Base-by-base conservation (phyloP, 257 asterid genomes). In the Nyctanthes arbortristis region DNA sequence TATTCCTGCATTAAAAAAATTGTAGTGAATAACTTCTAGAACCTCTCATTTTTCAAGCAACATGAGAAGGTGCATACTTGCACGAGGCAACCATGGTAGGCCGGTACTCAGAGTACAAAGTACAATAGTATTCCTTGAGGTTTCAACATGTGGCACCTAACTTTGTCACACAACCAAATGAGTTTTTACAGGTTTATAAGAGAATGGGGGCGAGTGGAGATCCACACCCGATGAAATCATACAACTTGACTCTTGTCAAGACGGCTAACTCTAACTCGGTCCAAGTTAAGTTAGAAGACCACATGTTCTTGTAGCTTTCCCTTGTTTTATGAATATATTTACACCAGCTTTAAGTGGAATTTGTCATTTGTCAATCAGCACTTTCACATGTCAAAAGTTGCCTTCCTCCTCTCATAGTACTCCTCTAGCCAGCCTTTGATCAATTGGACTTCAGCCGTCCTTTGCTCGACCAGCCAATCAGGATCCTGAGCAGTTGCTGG, bases 401-500 rank as follows among this genome's bases (percentile, higher is more conserved):
- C 47, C 66, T 64, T 74, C 78, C 74, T 75, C 60, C 72, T 73
- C 70, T 77, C 80, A 24, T 61, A 75, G 74, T 92, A 88, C 31
- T 75, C 76, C 55, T 85, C 81, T 61, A 92, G 78, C 97, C 98
- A 92, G 69, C 81, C 75, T 43, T 67, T 74, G 65, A 92, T 90
- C 77, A 88, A 64, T 68, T 84, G 72, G 49, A 82, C 70, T 75
- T 92, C 98, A 33, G 81, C 52, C 69, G 74, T 83, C 68, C 98
- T 80, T 72, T 90, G 97, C 70, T 80, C 87, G 80, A 92, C 61
- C 79, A 92, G 85, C 98, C 98, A 92, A 63, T 76, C 90, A 10
- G 97, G 98, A 79, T 92, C 98, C 11, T 79, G 75, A 4, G 81
- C 79, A 0, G 89, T 92, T 10, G 91, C 76, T 1, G 96, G 85